Percentiles rank a stretch among this genome's conserved stretches.
phyloP scores from a whole-genome alignment of 1,284 basidiomycete species.

The Neolentinus lepideus region DNA sequence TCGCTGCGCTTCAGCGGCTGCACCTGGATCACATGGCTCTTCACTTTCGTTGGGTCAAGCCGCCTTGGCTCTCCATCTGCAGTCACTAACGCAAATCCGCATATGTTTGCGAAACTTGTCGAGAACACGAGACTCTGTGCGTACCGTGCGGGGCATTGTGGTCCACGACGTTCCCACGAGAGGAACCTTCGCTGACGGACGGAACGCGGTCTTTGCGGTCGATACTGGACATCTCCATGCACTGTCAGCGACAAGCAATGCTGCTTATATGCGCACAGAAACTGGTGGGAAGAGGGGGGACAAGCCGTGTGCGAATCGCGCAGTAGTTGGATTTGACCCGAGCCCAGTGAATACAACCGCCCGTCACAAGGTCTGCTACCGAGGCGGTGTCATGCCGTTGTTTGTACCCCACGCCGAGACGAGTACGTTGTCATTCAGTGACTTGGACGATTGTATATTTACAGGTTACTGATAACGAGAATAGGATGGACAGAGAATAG shows the following conservation, averaged over 20 bases:
- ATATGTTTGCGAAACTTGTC: not conserved
- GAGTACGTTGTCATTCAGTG: no score
- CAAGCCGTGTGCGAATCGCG: not conserved
- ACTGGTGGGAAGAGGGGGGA: not conserved
- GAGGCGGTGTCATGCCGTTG: no score
- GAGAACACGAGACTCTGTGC: conserved; percentile 15
- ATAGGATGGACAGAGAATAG: no score
- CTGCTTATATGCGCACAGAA: not conserved
- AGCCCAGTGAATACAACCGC: no score
- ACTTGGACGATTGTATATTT: no score
- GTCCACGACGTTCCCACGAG: conserved; percentile 66
- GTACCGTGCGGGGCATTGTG: conserved; percentile 63
- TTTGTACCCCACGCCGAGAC: no score
- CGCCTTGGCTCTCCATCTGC: conserved; percentile 13
- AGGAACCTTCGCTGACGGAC: conserved; percentile 22
- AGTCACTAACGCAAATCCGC: conserved; percentile 38
- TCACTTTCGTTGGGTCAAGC: conserved; percentile 1
- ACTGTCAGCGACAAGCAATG: not conserved
- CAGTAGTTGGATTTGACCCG: not conserved
- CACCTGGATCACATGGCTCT: conserved; percentile 43
- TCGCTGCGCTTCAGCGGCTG: conserved; percentile 78
- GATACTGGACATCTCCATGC: not conserved
- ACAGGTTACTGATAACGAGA: no score
- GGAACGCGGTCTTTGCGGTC: conserved; percentile 24
- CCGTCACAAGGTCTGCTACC: no score